Evolutionary conservation across 352 stramenopile genomes (phyloP), one percentile per base, ranked within the genome.

Genomic region (Globisporangium viniferum): DNA sequence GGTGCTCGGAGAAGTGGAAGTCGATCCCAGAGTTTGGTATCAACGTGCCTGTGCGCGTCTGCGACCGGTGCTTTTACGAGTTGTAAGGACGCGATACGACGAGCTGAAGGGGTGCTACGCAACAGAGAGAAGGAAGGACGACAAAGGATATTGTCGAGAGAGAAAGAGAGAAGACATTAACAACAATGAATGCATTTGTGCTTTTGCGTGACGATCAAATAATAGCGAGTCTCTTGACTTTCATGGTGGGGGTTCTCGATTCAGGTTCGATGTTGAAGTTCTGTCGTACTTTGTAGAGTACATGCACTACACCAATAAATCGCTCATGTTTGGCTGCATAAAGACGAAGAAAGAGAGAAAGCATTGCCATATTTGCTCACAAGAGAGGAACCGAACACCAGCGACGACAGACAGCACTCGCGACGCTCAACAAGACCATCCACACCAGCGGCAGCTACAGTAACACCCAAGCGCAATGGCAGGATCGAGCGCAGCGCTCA

Each of bases 21-120:
- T 92, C 88, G 5, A 92, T 96, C 48, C 86, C 88, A 0, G 80
- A 93, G 65, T 96, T 90, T 60, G 88, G 88, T 33, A 92, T 96
- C 73, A 93, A 96, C 60, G 79, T 89, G 35, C 86, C 88, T 24
- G 86, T 94, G 67, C 86, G 88, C 27, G 86, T 96, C 12, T 96
- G 88, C 65, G 88, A 96, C 73, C 82, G 84, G 22, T 96, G 88
- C 86, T 91, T 87, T 66, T 96, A 93, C 68, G 82, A 95, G 60
- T 64, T 87, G 49, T 90, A 81, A 57, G 59, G 24, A 27, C 8
- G 20, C 8, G 22, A 35, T 39, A 31, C 9, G 57, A 14, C 10
- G 35, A 20, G n/a, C 33, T 36, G 10, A 24, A 60, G 54, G 54
- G 12, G n/a, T 31, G 44, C 44, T 51, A 12, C 44, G 24, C 5